Evolutionary conservation across 768 basidiomycete genomes (phyloP).

Genomic region (Candolleomyces aberdarensis): DNA sequence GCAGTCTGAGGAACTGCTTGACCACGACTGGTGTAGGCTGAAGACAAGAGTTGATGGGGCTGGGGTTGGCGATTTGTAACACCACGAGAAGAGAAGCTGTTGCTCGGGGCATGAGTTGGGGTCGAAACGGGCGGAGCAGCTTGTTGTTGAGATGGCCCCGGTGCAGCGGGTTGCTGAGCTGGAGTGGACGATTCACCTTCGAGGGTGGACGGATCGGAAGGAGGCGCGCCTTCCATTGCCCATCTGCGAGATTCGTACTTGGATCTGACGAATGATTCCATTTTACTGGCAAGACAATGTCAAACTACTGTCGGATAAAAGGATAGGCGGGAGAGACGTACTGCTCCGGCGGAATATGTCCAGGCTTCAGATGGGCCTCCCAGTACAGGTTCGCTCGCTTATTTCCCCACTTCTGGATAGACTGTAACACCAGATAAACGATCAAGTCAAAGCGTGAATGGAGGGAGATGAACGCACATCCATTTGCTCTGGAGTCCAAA

Average conservation of each 20-base stretch:
- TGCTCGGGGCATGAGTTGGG: slow-evolving; percentile 26
- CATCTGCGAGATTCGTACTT: slow-evolving; percentile 94
- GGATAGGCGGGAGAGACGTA: slow-evolving; percentile 37
- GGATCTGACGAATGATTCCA: slow-evolving; percentile 94
- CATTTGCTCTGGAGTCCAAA: slow-evolving; percentile 99
- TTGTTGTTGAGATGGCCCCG: slow-evolving; percentile 20
- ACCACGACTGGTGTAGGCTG: slow-evolving; percentile 26
- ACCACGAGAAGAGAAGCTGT: slow-evolving; percentile 23
- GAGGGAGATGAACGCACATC: slow-evolving; percentile 46
- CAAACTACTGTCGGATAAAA: not conserved
- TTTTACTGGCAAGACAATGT: slow-evolving; percentile 62
- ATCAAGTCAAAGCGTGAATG: not conserved
- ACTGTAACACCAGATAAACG: slow-evolving; percentile 32
- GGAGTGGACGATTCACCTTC: slow-evolving; percentile 37
- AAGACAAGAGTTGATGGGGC: slow-evolving; percentile 54
- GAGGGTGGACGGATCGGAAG: slow-evolving; percentile 75
- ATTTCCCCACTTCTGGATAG: slow-evolving; percentile 95
- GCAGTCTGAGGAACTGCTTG: slow-evolving; percentile 11
- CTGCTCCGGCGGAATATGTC: slow-evolving; percentile 94
- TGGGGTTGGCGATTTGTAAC: slow-evolving; percentile 44
- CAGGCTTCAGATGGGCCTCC: slow-evolving; percentile 92
- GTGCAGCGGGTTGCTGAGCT: slow-evolving; percentile 24
- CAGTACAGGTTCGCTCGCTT: slow-evolving; percentile 90
- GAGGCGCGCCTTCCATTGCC: slow-evolving; percentile 89
- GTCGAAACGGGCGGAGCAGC: slow-evolving; percentile 23